Evolutionary conservation across 192 early-diverging fungal genomes (phyloP).

Genomic region (Backusella tuberculispora): DNA sequence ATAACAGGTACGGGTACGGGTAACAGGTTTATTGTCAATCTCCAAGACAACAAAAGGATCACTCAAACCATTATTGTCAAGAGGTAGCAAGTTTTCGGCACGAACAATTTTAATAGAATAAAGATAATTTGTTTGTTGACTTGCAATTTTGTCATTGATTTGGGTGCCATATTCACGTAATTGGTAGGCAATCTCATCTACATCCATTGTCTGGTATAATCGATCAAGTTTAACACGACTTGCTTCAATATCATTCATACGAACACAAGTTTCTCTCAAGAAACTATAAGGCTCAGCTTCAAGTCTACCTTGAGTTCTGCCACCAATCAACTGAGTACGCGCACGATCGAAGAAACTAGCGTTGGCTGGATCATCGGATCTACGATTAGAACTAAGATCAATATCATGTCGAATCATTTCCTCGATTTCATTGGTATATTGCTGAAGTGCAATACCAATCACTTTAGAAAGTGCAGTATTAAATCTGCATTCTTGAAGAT

Average conservation of each 20-base stretch:
- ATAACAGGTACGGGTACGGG: conserved; percentile 61
- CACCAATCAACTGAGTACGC: conserved; percentile 30
- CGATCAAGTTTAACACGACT: conserved; percentile 52
- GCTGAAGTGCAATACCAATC: conserved; percentile 63
- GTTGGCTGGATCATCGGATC: not conserved
- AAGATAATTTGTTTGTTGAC: conserved; percentile 47
- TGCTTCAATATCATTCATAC: conserved; percentile 63
- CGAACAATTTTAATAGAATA: conserved; percentile 72
- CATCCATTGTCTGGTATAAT: conserved; percentile 61
- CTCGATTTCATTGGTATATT: conserved; percentile 60
- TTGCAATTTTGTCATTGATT: conserved; percentile 27
- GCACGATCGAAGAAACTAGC: conserved; percentile 31
- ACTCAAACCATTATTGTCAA: conserved; percentile 62
- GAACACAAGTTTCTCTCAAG: conserved; percentile 53
- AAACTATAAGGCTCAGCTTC: conserved; percentile 52
- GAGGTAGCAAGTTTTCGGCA: conserved; percentile 63
- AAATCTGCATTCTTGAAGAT: conserved; percentile 62
- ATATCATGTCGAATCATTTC: conserved; percentile 50
- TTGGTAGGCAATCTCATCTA: conserved; percentile 52
- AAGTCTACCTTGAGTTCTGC: not conserved
- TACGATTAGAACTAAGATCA: conserved; percentile 29
- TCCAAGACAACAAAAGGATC: conserved; percentile 73
- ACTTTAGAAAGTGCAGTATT: conserved; percentile 68
- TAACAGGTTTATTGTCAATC: conserved; percentile 46
- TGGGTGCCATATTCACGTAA: conserved; percentile 38